Base-by-base conservation (phyloP, 2,329 filamentous ascomycete species). In the Aspergillus amoenus region DNA sequence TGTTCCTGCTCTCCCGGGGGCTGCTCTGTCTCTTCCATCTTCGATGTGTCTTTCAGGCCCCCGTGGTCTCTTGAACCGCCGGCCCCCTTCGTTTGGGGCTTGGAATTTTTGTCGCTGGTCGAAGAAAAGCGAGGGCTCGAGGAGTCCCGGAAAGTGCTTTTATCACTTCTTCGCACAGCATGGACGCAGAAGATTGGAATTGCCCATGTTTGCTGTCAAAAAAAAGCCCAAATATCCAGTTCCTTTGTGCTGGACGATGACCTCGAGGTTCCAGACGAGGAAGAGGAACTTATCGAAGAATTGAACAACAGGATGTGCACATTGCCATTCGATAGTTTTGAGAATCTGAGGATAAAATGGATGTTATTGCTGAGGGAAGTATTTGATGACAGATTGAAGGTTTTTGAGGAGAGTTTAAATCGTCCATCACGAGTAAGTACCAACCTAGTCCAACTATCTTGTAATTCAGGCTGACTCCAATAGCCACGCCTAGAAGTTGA, bases 171-270 rank as follows among this genome's bases (percentile, higher is more conserved):
- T 30, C 27, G 9, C 27, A 0, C 0, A 11, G 11, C 27, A 11
- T 30, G 27, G 27, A 8, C 27, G 3, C 1, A 30, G 27, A 30
- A 30, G 27, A 30, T 7, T 39, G 30, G 34, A 2, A 37, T n/a
- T 2, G 2, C 13, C 13, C 13, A 15, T n/a, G 15, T 37, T n/a
- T 37, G 34, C 34, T 37, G 34, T 37, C 1, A 18, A 2, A 2
- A 18, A 18, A 18, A 3, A 18, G 18, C 18, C 18, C 2, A 18
- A 2, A 18, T 3, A 18, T 18, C 2, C 18, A 18, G 18, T 18
- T 2, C 18, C 2, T 11, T 2, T 4, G 8, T 2, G 8, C 2
- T 0, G 4, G 12, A 37, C 1, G 1, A 7, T 6, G 13, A 4
- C 13, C 13, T 5, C 13, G 34, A 37, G 4, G n/a, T 7, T 37